Percentiles rank a stretch among this genome's conserved stretches.
Conservation (phyloP, 2,329 filamentous ascomycete genomes). For the Aspergillus piperis region DNA sequence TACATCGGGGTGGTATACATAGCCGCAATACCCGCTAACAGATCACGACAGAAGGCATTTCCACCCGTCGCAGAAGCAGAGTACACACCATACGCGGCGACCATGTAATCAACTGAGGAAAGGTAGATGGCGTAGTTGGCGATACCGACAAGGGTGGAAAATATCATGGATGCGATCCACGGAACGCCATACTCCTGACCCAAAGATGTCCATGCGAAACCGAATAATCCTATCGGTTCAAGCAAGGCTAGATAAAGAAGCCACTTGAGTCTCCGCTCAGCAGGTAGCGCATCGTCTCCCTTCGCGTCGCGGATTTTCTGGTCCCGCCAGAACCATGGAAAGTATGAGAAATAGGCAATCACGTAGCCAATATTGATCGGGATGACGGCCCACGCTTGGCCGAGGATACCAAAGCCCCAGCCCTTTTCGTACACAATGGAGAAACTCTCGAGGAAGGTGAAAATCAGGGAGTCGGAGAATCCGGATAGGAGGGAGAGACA, state of each 20-base stretch:
- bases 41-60: constrained; percentile 72
- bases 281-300: constrained; percentile 55
- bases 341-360: constrained; percentile 58
- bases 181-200: constrained; percentile 61
- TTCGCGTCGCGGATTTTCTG: constrained; percentile 41
- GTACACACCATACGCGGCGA: constrained; percentile 71
- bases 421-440: constrained; percentile 53
- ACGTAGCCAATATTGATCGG: constrained; percentile 68
- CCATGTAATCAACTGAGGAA: constrained; percentile 75
- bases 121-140: constrained; percentile 74
- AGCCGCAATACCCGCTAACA: constrained; percentile 70
- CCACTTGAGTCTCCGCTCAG: constrained; percentile 67
- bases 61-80: constrained; percentile 72
- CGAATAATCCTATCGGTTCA: constrained; percentile 66
- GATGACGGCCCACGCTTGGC: constrained; percentile 63
- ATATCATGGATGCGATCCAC: constrained; percentile 70
- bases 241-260: constrained; percentile 63
- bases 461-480: constrained; percentile 71
- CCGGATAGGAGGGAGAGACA: constrained; percentile 68
- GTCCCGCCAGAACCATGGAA: constrained; percentile 52
- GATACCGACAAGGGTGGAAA: constrained; percentile 65
- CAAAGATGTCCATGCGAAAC: constrained; percentile 67
- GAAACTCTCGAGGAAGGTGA: constrained; percentile 63
- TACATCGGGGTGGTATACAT: constrained; percentile 67
- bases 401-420: constrained; percentile 63